Evolutionary conservation across 2,329 filamentous ascomycete species (phyloP).

Genomic region (Aciculosporium take): DNA sequence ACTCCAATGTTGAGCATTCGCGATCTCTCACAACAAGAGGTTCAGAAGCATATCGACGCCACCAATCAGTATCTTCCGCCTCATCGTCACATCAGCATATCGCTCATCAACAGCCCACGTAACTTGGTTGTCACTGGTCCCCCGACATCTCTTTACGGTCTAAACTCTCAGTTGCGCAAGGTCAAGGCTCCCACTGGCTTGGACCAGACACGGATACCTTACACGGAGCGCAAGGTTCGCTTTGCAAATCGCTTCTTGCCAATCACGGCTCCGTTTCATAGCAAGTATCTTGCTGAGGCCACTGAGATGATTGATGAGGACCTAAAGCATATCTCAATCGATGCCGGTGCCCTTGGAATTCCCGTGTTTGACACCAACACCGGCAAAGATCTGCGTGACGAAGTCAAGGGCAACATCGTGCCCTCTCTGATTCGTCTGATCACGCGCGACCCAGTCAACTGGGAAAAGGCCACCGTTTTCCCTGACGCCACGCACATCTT

Average conservation of each 20-base stretch:
- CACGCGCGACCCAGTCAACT: constrained; percentile 84
- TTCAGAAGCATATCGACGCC: constrained; percentile 91
- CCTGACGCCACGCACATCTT: constrained; percentile 82
- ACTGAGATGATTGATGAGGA: constrained; percentile 76
- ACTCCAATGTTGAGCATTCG: constrained; percentile 98
- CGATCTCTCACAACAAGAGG: constrained; percentile 72
- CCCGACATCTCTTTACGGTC: constrained; percentile 87
- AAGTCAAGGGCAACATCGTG: constrained; percentile 64
- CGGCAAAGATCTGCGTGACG: constrained; percentile 65
- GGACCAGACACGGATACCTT: constrained; percentile 86
- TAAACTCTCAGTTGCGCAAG: constrained; percentile 89
- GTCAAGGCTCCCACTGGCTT: constrained; percentile 95
- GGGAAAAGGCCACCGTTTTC: constrained; percentile 91
- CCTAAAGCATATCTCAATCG: constrained; percentile 66
- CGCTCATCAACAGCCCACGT: constrained; percentile 88
- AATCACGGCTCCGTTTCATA: constrained; percentile 97
- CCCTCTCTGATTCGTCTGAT: constrained; percentile 83
- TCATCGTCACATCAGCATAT: constrained; percentile 88
- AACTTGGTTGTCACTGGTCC: constrained; percentile 96
- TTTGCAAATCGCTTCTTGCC: constrained; percentile 96
- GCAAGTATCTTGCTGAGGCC: constrained; percentile 76
- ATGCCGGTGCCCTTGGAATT: constrained; percentile 59
- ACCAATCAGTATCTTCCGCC: constrained; percentile 92
- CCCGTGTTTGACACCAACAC: constrained; percentile 84
- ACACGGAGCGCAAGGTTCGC: constrained; percentile 88